Evolutionary conservation across 371 early-diverging fungal genomes (phyloP).

Genomic region (Fennellomyces sp.): DNA sequence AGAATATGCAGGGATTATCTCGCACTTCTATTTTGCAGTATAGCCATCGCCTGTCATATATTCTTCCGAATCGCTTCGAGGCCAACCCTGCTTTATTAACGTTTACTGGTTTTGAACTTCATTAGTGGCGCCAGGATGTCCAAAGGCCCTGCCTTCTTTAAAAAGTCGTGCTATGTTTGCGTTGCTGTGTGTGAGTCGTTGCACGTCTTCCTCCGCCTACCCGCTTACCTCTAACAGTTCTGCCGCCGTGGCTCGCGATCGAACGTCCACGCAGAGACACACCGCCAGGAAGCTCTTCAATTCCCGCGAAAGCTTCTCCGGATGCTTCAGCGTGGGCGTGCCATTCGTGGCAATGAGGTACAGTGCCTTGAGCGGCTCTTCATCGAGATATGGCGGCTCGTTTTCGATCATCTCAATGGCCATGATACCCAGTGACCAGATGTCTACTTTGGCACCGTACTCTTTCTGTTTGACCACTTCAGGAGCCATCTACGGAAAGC

Average conservation of each 20-base stretch:
- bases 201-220: not conserved
- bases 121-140: conserved; percentile 57
- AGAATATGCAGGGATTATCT: too few relatives aligned
- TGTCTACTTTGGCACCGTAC: conserved; percentile 89
- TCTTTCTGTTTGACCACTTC: conserved; percentile 91
- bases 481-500: conserved; percentile 87
- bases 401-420: conserved; percentile 98
- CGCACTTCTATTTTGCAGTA: not conserved
- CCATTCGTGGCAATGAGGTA: conserved; percentile 97
- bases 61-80: not conserved
- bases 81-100: conserved; percentile 5
- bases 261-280: conserved; percentile 89
- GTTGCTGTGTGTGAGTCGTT: not conserved
- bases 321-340: conserved; percentile 90
- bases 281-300: conserved; percentile 89
- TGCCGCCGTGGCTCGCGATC: conserved; percentile 79
- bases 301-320: conserved; percentile 77
- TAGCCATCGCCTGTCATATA: not conserved
- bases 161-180: conserved; percentile 67
- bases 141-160: conserved; percentile 62
- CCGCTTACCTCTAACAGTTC: conserved; percentile 71
- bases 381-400: conserved; percentile 96
- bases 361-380: conserved; percentile 92
- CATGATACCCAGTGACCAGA: conserved; percentile 95
- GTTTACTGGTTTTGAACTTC: conserved; percentile 40